Evolutionary conservation across 257 asterid species (phyloP).

Genomic region (Solanum neorickii): DNA sequence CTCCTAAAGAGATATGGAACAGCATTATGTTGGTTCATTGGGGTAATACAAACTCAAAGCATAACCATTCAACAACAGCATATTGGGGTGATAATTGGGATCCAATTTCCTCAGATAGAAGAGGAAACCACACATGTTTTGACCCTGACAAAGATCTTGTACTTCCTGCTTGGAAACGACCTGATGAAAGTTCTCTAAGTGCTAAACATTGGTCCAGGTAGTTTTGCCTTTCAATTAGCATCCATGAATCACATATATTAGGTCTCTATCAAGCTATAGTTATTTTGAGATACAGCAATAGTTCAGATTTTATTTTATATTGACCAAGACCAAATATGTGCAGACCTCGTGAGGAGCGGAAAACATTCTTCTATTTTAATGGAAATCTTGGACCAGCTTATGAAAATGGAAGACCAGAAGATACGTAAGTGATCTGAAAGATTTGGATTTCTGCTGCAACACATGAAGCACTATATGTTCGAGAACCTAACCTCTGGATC

Average conservation of each 20-base stretch:
- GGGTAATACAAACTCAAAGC: constrained; percentile 92
- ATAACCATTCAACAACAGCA: constrained; percentile 90
- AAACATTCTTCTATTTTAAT: constrained; percentile 75
- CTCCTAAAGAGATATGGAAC: constrained; percentile 98
- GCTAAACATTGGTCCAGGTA: constrained; percentile 73
- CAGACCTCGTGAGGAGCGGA: constrained; percentile 76
- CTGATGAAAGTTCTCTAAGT: constrained; percentile 47
- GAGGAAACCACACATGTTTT: constrained; percentile 88
- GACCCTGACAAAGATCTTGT: constrained; percentile 93
- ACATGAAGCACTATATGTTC: neutral
- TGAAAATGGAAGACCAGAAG: constrained; percentile 82
- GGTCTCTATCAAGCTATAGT: neutral
- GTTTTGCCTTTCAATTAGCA: neutral
- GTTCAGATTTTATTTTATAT: neutral
- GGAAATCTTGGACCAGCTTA: constrained; percentile 96
- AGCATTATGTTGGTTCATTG: constrained; percentile 98
- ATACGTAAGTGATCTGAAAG: constrained; percentile 42
- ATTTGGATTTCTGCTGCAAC: neutral
- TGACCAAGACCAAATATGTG: constrained; percentile 4
- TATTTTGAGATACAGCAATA: neutral
- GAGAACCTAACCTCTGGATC: neutral
- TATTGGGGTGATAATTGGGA: constrained; percentile 85
- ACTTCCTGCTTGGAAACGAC: constrained; percentile 93
- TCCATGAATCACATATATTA: neutral
- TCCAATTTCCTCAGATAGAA: constrained; percentile 53